phyloP scores from a whole-genome alignment of 164 flowering plant genomes.

The Aristolochia californica region DNA sequence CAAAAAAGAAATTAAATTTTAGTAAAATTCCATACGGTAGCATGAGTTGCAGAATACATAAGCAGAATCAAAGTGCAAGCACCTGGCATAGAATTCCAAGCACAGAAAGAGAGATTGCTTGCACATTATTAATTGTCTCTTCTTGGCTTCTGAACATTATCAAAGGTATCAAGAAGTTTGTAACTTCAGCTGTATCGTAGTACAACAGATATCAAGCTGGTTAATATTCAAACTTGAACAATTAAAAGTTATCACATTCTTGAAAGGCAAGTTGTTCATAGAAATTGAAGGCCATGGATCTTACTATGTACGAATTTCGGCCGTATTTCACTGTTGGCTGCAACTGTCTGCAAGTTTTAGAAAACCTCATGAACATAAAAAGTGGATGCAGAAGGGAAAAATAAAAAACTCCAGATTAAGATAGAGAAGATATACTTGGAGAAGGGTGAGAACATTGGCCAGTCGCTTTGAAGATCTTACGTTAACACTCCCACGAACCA shows the following conservation, averaged over 20 bases:
- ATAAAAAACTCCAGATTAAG: neutral
- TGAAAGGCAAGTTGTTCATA: too few species aligned
- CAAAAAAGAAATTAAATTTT: neutral
- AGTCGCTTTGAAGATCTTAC: constrained; percentile 27
- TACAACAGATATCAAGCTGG: neutral
- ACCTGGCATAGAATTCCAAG: constrained; percentile 44
- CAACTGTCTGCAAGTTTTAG: constrained; percentile 25
- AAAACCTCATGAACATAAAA: neutral
- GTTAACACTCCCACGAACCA: constrained; percentile 12
- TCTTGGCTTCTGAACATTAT: constrained; percentile 16
- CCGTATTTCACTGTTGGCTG: constrained; percentile 34
- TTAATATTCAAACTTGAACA: too few species aligned
- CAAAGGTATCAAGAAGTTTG: constrained; percentile 29
- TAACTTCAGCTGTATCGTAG: constrained; percentile 21
- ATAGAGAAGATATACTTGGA: constrained; percentile 20
- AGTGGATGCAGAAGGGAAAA: neutral
- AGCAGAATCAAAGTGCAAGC: neutral
- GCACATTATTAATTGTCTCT: constrained; percentile 23
- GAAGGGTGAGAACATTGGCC: constrained; percentile 38
- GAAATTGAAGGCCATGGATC: neutral
- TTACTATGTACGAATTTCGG: constrained; percentile 24
- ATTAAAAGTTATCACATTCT: too few species aligned
- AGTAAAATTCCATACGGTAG: neutral
- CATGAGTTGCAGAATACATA: neutral
- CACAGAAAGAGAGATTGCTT: constrained; percentile 36